phyloP scores from a whole-genome alignment of 257 asterid species.

The Asclepias syriaca region DNA sequence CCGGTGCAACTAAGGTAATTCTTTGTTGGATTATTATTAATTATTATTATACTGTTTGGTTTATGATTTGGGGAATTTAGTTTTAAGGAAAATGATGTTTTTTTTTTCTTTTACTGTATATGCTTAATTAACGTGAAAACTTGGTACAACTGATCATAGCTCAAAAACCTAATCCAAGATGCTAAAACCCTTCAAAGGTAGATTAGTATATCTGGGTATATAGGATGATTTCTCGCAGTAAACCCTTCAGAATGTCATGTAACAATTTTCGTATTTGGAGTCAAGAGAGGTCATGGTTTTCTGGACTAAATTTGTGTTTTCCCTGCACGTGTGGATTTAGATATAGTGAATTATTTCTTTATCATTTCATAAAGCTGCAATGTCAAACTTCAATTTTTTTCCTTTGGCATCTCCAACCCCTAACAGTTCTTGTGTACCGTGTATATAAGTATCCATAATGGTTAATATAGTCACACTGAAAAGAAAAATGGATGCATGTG shows the following conservation, averaged over 20 bases:
- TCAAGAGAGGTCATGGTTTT: background rate
- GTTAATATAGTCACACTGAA: background rate
- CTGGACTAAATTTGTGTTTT: background rate
- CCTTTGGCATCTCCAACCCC: background rate
- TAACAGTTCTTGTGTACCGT: background rate
- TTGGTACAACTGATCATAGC: background rate
- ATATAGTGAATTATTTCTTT: background rate
- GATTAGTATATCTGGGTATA: background rate
- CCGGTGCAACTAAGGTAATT: constrained; percentile 79
- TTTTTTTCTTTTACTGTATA: background rate
- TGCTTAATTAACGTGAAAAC: background rate
- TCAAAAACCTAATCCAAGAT: background rate
- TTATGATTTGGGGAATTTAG: background rate
- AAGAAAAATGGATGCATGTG: background rate
- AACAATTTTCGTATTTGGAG: background rate
- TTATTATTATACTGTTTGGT: background rate
- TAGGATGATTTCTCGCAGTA: background rate
- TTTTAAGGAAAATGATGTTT: background rate
- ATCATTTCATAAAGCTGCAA: background rate
- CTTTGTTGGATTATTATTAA: background rate
- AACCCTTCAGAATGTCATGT: background rate
- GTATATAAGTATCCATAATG: background rate
- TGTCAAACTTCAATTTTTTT: background rate
- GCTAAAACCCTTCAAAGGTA: background rate
- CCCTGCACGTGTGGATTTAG: background rate